Percentiles rank a stretch among this genome's conserved stretches.
Conservation (phyloP, 495 filamentous ascomycete species). For the Talaromyces proteolyticus region DNA sequence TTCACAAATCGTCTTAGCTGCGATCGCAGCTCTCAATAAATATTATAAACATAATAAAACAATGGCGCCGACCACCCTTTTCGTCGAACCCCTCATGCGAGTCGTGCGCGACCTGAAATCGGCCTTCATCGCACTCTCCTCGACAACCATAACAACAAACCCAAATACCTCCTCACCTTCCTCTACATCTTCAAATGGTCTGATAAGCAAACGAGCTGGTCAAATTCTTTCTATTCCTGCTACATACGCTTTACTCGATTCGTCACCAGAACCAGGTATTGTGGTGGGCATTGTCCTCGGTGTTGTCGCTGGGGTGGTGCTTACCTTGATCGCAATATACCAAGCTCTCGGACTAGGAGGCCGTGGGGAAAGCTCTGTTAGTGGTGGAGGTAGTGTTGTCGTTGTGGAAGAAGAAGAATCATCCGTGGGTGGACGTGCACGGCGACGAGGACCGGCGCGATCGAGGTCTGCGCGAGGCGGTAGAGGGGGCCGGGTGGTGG, state of each 20-base stretch:
- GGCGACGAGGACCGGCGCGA: constrained; percentile 10
- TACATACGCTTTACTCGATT: constrained; percentile 56
- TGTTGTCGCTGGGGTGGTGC: constrained; percentile 72
- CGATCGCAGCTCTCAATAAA: neutral
- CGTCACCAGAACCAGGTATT: constrained; percentile 59
- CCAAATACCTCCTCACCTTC: neutral
- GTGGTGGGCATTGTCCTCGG: constrained; percentile 84
- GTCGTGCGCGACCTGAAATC: constrained; percentile 1
- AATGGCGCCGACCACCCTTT: constrained; percentile 5
- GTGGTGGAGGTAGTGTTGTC: constrained; percentile 8
- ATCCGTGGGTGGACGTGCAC: constrained; percentile 12
- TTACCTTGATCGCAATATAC: constrained; percentile 72
- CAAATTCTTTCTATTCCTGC: constrained; percentile 54
- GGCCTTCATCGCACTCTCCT: constrained; percentile 2
- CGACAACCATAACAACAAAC: neutral
- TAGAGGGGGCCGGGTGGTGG: constrained; percentile 20
- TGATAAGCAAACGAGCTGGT: constrained; percentile 11
- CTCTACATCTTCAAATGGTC: neutral
- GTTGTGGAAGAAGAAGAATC: constrained; percentile 24
- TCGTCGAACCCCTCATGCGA: neutral
- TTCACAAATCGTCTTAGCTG: neutral
- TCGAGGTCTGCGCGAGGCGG: constrained; percentile 17
- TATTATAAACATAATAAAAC: neutral
- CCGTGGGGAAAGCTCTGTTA: constrained; percentile 17
- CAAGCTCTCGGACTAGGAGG: constrained; percentile 52